These are phyloP conservation scores for Pelargonium exstipulatum DNA, from an alignment of 441 rosid species.

Conservation along the genomic window DNA sequence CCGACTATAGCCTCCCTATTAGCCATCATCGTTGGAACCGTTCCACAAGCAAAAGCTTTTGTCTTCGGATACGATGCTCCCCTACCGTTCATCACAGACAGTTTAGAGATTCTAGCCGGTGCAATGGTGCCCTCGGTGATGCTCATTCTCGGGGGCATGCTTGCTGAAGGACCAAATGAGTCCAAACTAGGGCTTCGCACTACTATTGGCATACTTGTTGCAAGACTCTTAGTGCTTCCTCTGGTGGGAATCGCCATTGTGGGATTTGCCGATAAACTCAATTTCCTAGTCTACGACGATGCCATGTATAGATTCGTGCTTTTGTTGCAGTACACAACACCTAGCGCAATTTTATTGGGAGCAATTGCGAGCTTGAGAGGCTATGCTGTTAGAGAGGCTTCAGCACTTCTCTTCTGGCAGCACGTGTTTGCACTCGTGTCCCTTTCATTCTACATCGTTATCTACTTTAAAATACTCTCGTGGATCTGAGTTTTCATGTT, in stretches of 20 bases:
- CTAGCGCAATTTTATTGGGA: conserved; percentile 85
- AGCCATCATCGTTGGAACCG: conserved; percentile 63
- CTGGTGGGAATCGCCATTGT: conserved; percentile 71
- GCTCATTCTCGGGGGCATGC: conserved; percentile 94
- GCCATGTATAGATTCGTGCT: conserved; percentile 75
- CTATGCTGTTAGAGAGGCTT: conserved; percentile 79
- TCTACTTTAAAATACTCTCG: conserved; percentile 34
- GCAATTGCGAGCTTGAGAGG: conserved; percentile 89
- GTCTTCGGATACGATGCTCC: conserved; percentile 79
- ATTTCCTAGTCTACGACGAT: conserved; percentile 50
- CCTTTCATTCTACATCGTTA: conserved; percentile 57
- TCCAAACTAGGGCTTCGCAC: conserved; percentile 74
- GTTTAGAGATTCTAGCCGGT: conserved; percentile 67
- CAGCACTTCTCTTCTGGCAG: conserved; percentile 91
- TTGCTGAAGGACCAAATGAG: conserved; percentile 82
- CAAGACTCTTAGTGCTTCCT: conserved; percentile 85
- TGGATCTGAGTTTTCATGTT: neutral
- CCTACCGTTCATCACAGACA: conserved; percentile 67
- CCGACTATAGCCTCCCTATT: conserved; percentile 78
- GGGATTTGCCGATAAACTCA: conserved; percentile 44
- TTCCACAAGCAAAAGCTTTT: conserved; percentile 64
- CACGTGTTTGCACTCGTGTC: conserved; percentile 68
- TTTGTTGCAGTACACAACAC: conserved; percentile 77
- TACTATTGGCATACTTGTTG: conserved; percentile 57
- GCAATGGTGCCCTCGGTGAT: conserved; percentile 94